Evolutionary conservation across 2,329 filamentous ascomycete genomes (phyloP).

Genomic region (Sphaerostilbella broomeana): DNA sequence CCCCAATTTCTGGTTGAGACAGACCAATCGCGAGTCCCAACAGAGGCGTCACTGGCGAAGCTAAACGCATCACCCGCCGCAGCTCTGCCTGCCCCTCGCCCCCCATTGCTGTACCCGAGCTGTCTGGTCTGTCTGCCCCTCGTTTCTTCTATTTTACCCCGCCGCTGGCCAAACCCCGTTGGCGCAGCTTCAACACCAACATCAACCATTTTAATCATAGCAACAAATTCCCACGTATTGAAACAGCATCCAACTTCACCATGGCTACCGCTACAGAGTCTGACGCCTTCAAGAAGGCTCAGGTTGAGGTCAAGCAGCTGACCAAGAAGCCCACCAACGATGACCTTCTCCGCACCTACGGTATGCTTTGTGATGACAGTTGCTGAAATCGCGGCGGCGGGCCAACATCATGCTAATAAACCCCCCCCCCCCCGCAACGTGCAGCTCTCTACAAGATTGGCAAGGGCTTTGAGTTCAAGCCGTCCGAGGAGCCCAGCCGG

Average conservation of each 20-base stretch:
- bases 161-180: neutral
- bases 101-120: no score
- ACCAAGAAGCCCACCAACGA: slow-evolving; percentile 56
- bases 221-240: no score
- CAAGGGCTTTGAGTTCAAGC: slow-evolving; percentile 49
- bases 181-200: no score
- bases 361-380: slow-evolving; percentile 26
- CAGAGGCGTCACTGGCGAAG: slow-evolving; percentile 6
- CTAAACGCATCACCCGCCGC: no score
- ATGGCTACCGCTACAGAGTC: slow-evolving; percentile 36
- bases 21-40: slow-evolving; percentile 9
- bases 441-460: slow-evolving; percentile 54
- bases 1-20: no score
- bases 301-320: slow-evolving; percentile 60
- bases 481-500: slow-evolving; percentile 55
- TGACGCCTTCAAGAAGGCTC: slow-evolving; percentile 49
- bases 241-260: no score
- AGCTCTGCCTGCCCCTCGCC: slow-evolving; percentile 6
- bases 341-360: slow-evolving; percentile 58
- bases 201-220: no score
- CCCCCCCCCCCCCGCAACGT: no score
- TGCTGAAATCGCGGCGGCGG: slow-evolving; percentile 3
- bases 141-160: slow-evolving; percentile 9
- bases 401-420: neutral
- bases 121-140: slow-evolving; percentile 1